These are phyloP conservation scores for Tricholoma hemisulphureum DNA, from an alignment of 768 basidiomycete genomes.

Conservation along the genomic window DNA sequence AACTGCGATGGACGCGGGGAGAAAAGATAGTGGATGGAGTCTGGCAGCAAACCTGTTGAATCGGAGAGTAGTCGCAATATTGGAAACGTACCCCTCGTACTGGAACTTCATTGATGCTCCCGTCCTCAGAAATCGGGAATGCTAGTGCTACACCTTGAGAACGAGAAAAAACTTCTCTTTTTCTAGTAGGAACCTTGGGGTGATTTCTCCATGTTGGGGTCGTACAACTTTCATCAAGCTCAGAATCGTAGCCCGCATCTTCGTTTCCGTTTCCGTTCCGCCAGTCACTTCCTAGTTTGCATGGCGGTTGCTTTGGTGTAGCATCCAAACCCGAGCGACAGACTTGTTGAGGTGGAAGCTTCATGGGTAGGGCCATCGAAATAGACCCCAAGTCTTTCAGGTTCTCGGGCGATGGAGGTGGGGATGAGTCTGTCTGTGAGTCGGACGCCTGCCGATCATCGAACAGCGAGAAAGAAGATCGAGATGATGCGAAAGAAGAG, in stretches of 20 bases:
- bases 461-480: slow-evolving; percentile 6
- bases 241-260: slow-evolving; percentile 17
- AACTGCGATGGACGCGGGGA: background rate
- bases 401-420: slow-evolving; percentile 9
- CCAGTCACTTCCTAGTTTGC: background rate
- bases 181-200: background rate
- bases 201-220: background rate
- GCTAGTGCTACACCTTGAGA: background rate
- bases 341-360: background rate
- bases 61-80: background rate
- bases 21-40: background rate
- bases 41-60: background rate
- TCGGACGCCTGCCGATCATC: slow-evolving; percentile 12
- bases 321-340: background rate
- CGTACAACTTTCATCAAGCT: slow-evolving; percentile 6
- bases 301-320: slow-evolving; percentile 6
- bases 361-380: background rate
- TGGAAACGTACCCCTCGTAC: background rate
- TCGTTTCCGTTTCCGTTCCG: background rate
- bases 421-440: slow-evolving; percentile 16
- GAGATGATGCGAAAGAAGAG: slow-evolving; percentile 9
- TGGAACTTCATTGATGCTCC: background rate
- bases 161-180: background rate
- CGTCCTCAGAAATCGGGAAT: background rate
- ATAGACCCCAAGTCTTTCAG: background rate